Evolutionary conservation across 192 early-diverging fungal genomes (phyloP).

Genomic region (Podila horticola): DNA sequence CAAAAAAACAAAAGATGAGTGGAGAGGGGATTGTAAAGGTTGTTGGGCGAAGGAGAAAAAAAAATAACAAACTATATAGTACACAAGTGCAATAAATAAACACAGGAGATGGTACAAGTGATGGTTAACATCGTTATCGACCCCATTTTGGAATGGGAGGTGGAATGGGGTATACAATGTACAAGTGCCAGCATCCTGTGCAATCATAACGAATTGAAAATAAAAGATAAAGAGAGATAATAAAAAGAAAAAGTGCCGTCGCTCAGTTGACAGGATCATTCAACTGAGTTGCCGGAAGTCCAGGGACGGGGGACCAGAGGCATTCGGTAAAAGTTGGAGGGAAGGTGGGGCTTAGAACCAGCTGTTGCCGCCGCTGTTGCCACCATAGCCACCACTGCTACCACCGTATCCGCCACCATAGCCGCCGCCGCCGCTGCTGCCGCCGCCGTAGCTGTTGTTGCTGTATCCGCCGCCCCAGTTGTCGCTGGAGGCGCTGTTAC

Average conservation of each 20-base stretch:
- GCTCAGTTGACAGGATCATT: too few relatives aligned
- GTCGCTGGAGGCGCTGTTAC: conserved; percentile 54
- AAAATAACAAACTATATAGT: background rate
- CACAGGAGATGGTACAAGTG: conserved; percentile 27
- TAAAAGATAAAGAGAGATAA: background rate
- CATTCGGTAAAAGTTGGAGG: background rate
- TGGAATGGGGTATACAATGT: background rate
- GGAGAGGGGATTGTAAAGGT: conserved; percentile 8
- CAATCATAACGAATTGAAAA: background rate
- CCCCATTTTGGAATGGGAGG: conserved; percentile 11
- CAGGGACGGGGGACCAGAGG: background rate
- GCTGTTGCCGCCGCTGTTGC: conserved; percentile 64
- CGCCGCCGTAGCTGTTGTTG: conserved; percentile 10
- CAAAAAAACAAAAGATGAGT: conserved; percentile 8
- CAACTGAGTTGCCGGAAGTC: background rate
- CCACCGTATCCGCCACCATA: conserved; percentile 35
- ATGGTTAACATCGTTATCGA: conserved; percentile 16
- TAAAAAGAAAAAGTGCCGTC: too few relatives aligned
- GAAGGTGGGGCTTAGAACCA: conserved; percentile 65
- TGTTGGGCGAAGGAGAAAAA: conserved; percentile 8
- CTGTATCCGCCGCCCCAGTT: conserved; percentile 45
- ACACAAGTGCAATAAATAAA: conserved; percentile 12
- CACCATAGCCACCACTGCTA: conserved; percentile 31
- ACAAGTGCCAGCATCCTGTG: conserved; percentile 1
- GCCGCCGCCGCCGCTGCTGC: conserved; percentile 44